Base-by-base conservation (phyloP, 805 yeast species). In the Wickerhamiella slavikovae region DNA sequence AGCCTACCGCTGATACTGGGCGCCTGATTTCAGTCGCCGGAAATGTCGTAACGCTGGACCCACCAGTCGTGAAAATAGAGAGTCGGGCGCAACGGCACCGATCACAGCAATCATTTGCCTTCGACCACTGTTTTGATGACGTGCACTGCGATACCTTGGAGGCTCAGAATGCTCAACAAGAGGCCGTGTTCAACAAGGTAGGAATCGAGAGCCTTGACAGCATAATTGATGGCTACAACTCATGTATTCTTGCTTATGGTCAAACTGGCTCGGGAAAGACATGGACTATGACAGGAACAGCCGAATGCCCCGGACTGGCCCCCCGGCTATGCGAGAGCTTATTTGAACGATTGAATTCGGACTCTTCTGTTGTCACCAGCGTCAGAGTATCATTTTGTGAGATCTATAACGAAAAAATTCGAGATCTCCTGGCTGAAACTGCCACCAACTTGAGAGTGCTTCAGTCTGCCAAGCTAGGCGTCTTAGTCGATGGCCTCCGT, bases 211-310 rank as follows among this genome's bases (percentile, higher is more conserved):
- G 72, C 33, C 50, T 77, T 5, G 58, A 63, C 17, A 79, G 69
- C 54, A 58, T 77, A 3, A 46, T 75, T 29, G 65, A 64, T 37
- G 92, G 92, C 0, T 70, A 61, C 46, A 71, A 74, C 38, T 72
- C 76, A 2, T 73, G 79, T 44, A 68, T 74, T 1, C 68, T 73
- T 47, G 80, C 82, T 1, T 73, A 74, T 41, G 83, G 82, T 4
- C 92, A 79, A 47, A 79, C 92, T 1, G 83, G 77, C 1, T 64
- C 89, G 0, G 93, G 93, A 1, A 78, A 78, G 43, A 70, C 91
- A 0, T 71, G 66, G 49, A 79, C 92, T 1, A 77, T 78, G 89
- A 65, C 78, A 52, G 76, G 78, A 0, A 38, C 58, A 8, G 41
- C 51, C 1, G 45, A 43, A 3, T 54, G 60, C 2, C 65, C 64